Conservation (phyloP, 768 basidiomycete genomes). For the Tylopilus sp. region DNA sequence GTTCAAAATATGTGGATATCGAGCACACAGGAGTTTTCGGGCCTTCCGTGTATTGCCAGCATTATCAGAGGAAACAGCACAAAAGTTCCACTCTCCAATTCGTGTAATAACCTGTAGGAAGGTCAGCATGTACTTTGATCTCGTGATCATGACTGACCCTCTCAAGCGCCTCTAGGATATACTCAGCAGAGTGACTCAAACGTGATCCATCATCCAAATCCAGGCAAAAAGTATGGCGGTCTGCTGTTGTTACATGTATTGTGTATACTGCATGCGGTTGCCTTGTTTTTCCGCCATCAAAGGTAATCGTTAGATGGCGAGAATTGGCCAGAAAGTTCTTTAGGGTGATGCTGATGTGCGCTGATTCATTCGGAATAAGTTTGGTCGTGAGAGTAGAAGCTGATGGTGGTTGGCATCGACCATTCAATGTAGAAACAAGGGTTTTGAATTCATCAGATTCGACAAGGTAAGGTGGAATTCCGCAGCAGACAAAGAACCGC, state of each 20-base stretch:
- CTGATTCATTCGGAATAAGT: background rate
- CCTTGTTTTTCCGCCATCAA: background rate
- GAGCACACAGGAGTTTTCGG: background rate
- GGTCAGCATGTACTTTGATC: too few relatives aligned
- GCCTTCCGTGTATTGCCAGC: background rate
- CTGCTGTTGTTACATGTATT: background rate
- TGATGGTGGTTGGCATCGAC: background rate
- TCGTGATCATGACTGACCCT: background rate
- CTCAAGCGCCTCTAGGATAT: background rate
- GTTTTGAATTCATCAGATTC: background rate
- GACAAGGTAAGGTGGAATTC: background rate
- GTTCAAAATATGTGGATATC: background rate
- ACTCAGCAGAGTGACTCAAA: background rate
- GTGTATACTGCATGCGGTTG: background rate
- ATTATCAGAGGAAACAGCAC: background rate
- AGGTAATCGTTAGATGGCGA: background rate
- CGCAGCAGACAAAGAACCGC: background rate
- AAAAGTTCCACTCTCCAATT: background rate
- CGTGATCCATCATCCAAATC: background rate
- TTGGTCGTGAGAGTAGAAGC: background rate
- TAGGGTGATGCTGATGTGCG: background rate
- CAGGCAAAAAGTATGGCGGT: background rate
- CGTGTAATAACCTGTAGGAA: background rate
- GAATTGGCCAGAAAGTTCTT: background rate
- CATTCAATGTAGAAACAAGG: background rate